Conservation (phyloP, 768 basidiomycete genomes). For the Calocybe cyanea region DNA sequence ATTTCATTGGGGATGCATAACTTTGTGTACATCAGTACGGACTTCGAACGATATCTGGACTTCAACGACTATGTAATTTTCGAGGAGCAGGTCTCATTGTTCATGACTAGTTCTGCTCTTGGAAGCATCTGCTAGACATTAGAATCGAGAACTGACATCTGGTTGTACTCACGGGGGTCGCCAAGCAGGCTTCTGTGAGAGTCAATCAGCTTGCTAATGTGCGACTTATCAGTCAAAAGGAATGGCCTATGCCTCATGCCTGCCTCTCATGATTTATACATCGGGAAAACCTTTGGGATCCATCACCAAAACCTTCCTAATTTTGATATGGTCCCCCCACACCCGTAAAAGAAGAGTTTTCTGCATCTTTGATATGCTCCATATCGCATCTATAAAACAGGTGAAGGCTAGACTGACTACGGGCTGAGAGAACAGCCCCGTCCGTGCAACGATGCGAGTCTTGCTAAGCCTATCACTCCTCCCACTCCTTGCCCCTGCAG, state of each 20-base stretch:
- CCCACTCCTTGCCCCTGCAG: constrained; percentile 3
- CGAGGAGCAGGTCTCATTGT: no score
- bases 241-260: background rate
- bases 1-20: no score
- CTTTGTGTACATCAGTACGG: no score
- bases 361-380: background rate
- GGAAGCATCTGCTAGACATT: no score
- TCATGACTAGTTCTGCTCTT: no score
- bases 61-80: no score
- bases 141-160: no score
- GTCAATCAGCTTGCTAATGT: background rate
- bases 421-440: background rate
- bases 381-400: background rate
- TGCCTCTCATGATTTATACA: background rate
- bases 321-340: background rate
- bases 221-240: background rate
- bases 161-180: background rate
- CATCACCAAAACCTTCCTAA: background rate
- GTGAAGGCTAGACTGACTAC: background rate
- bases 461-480: background rate
- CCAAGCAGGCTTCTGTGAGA: background rate
- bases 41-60: no score
- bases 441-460: constrained; percentile 2
- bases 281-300: background rate
- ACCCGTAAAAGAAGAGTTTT: background rate